These are phyloP conservation scores for Pestalotiopsis sp. DNA, from an alignment of 2,329 filamentous ascomycete genomes.

Conservation along the genomic window DNA sequence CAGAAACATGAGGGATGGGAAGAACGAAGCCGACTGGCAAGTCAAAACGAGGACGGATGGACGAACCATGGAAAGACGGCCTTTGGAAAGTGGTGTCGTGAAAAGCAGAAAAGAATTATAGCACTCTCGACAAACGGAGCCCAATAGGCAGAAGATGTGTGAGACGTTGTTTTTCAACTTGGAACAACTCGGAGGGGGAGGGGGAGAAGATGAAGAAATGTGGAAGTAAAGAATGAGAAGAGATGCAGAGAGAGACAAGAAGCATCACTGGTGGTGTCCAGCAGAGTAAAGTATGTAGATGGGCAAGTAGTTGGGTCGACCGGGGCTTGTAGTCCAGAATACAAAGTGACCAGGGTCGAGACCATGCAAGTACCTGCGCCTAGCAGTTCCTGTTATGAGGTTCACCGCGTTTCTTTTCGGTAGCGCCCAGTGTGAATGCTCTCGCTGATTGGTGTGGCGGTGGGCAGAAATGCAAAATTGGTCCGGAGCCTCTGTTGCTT, in stretches of 20 bases:
- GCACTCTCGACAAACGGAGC: slow-evolving; percentile 26
- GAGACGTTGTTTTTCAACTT: slow-evolving; percentile 33
- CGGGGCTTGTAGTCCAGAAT: slow-evolving; percentile 26
- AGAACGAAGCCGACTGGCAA: slow-evolving; percentile 3
- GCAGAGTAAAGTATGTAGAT: slow-evolving; percentile 22
- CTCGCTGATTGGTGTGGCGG: slow-evolving; percentile 4
- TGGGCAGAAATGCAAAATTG: slow-evolving; percentile 8
- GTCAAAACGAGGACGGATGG: slow-evolving; percentile 16
- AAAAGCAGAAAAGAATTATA: not conserved
- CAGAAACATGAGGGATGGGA: slow-evolving; percentile 18
- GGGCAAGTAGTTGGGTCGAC: not conserved
- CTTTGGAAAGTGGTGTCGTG: slow-evolving; percentile 20
- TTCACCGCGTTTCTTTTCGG: slow-evolving; percentile 5
- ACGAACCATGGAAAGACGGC: slow-evolving; percentile 23
- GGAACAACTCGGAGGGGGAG: slow-evolving; percentile 25
- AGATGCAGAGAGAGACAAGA: slow-evolving; percentile 27
- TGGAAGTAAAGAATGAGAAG: slow-evolving; percentile 18
- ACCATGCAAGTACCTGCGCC: slow-evolving; percentile 28
- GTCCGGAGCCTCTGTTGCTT: slow-evolving; percentile 10
- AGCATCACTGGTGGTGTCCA: slow-evolving; percentile 24
- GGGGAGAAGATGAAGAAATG: slow-evolving; percentile 15
- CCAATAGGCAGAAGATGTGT: slow-evolving; percentile 14
- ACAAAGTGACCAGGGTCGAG: slow-evolving; percentile 24
- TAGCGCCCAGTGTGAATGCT: not conserved
- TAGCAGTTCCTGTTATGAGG: slow-evolving; percentile 2